Evolutionary conservation across 306 rosid species (phyloP).

Genomic region (Hippophae tibetana): DNA sequence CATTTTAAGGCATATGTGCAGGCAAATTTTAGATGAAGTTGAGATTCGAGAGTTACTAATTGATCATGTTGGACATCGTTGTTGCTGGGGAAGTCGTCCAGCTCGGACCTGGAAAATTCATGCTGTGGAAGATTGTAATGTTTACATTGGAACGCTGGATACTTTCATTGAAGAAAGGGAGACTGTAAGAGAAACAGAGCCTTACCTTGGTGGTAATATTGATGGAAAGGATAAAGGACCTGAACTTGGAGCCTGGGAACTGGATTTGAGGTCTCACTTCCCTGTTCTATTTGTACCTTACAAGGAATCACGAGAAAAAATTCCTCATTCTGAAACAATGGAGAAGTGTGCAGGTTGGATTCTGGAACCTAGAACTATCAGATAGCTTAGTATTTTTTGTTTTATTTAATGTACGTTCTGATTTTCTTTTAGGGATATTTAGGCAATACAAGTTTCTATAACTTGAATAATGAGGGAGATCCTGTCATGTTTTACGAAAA

Average conservation of each 20-base stretch:
- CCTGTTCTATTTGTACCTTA: slow-evolving; percentile 60
- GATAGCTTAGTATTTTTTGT: not conserved
- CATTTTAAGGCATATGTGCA: slow-evolving; percentile 11
- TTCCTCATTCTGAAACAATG: slow-evolving; percentile 74
- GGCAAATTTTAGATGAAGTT: slow-evolving; percentile 73
- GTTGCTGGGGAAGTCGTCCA: slow-evolving; percentile 99
- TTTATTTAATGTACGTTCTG: no score
- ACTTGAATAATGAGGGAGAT: not conserved
- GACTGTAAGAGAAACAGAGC: slow-evolving; percentile 51
- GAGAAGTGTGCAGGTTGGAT: slow-evolving; percentile 72
- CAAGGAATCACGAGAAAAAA: slow-evolving; percentile 53
- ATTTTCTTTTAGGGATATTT: no score
- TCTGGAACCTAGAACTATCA: slow-evolving; percentile 6
- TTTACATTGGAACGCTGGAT: slow-evolving; percentile 83
- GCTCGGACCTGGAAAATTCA: slow-evolving; percentile 91
- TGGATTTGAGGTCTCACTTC: slow-evolving; percentile 79
- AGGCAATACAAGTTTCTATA: not conserved
- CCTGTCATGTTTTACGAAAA: slow-evolving; percentile 11
- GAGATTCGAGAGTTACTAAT: slow-evolving; percentile 88
- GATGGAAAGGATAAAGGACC: slow-evolving; percentile 77
- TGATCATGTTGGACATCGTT: slow-evolving; percentile 92
- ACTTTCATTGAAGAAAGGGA: slow-evolving; percentile 93
- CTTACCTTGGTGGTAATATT: slow-evolving; percentile 41
- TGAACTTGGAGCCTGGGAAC: slow-evolving; percentile 80
- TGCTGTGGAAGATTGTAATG: slow-evolving; percentile 86